Evolutionary conservation across 306 rosid species (phyloP).

Genomic region (Acacia crassicarpa): DNA sequence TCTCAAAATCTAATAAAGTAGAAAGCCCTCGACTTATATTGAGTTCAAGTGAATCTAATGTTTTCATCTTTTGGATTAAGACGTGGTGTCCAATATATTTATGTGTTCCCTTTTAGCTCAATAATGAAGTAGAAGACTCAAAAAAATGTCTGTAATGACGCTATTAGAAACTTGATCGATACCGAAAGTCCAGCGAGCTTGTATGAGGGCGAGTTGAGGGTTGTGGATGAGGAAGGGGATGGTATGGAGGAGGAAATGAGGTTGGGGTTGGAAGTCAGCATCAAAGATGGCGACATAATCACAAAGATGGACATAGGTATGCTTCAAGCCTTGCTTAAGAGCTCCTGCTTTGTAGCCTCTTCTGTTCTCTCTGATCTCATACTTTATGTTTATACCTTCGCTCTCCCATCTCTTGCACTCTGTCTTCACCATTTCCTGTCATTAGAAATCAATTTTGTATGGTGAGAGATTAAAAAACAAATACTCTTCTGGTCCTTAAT

Average conservation of each 20-base stretch:
- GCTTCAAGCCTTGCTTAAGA: conserved; percentile 89
- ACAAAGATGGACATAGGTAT: conserved; percentile 73
- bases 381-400: conserved; percentile 85
- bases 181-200: conserved; percentile 97
- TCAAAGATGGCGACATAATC: conserved; percentile 87
- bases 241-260: conserved; percentile 73
- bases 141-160: background rate
- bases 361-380: conserved; percentile 82
- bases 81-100: background rate
- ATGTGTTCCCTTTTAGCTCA: background rate
- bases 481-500: no score
- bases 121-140: background rate
- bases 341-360: conserved; percentile 95
- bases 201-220: conserved; percentile 71
- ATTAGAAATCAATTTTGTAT: no score
- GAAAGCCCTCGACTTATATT: background rate
- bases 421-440: conserved; percentile 66
- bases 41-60: background rate
- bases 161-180: background rate
- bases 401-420: conserved; percentile 84
- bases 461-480: no score
- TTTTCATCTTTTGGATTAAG: background rate
- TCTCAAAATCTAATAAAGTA: background rate
- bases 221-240: conserved; percentile 72
- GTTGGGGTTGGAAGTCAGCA: conserved; percentile 94